Evolutionary conservation across 2,329 filamentous ascomycete genomes (phyloP).

Genomic region (Orbilia javanica): DNA sequence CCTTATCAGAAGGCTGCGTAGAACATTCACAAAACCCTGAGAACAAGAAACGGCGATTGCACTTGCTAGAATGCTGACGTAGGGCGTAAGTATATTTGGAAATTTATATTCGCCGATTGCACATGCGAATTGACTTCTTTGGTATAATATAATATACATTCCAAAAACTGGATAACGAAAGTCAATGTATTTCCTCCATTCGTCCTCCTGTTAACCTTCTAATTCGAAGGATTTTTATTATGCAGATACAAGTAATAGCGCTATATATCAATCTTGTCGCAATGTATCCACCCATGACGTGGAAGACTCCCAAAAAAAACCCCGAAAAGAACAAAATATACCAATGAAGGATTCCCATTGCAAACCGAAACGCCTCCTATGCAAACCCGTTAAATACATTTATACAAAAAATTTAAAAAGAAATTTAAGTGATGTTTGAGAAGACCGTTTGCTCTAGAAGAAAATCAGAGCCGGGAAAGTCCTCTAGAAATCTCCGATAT

Average conservation of each 20-base stretch:
- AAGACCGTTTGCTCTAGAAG: not conserved
- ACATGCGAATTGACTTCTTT: not conserved
- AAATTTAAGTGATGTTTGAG: not conserved
- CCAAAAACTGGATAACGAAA: not conserved
- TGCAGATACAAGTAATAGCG: not conserved
- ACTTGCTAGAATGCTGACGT: not conserved
- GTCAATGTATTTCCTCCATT: not conserved
- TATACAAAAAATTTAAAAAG: too few relatives aligned
- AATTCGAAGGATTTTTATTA: not conserved
- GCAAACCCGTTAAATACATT: not conserved
- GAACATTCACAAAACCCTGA: not conserved
- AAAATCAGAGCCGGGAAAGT: conserved; percentile 30
- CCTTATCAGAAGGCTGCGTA: not conserved
- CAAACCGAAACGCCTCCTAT: conserved; percentile 5
- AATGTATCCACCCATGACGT: not conserved
- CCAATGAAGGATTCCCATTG: not conserved
- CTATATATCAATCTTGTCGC: not conserved
- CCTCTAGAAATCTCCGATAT: conserved; percentile 38
- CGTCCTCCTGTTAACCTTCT: not conserved
- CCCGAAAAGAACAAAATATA: not conserved
- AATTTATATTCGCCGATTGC: conserved; percentile 11
- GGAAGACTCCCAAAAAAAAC: not conserved
- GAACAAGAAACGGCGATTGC: not conserved
- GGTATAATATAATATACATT: conserved; percentile 2
- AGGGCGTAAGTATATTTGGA: not conserved